Base-by-base conservation (phyloP, 805 yeast genomes). In the Clavispora carvajalis region DNA sequence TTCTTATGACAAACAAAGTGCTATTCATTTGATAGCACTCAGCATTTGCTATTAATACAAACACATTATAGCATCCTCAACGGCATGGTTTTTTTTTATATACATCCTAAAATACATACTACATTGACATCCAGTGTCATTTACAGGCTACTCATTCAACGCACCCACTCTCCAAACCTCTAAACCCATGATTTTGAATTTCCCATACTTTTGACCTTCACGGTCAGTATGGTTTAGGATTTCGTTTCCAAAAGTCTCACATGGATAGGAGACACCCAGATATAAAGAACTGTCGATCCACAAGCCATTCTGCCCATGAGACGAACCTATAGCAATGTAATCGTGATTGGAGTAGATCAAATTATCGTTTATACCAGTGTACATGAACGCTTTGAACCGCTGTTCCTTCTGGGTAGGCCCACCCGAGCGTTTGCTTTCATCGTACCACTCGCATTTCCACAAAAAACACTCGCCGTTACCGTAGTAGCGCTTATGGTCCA, bases 381-480 rank as follows among this genome's bases (percentile, higher is more conserved):
- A 87, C 36, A 89, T 88, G 59, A 77, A 91, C 0, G 95, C 96
- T 57, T 79, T 77, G 57, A 90, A 78, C 40, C 85, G 49, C 23
- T 40, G 47, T 22, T 34, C 11, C 19, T 12, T 28, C 11, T 28
- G 31, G 5, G 31, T 7, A 6, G 31, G 31, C 7, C 31, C 31
- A 4, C 24, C 38, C n/a, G 37, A 34, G n/a, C 51, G 33, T 15
- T 44, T 33, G 22, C 41, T 40, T 2, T 50, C 54, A 24, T 49
- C 62, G 58, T 38, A 71, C 69, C 57, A 62, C 46, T 78, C 85
- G n/a, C 76, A 55, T 48, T 82, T 85, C 96, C 96, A 91, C 17
- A 91, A 69, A 53, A 93, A 90, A 56, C 98, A 89, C 59, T 91
- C 96, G 1, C 97, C 96, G 62, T 90, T 90, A 1, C 99, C 99